Base-by-base conservation (phyloP, 768 basidiomycete species). In the Hirschioporus abietinus region DNA sequence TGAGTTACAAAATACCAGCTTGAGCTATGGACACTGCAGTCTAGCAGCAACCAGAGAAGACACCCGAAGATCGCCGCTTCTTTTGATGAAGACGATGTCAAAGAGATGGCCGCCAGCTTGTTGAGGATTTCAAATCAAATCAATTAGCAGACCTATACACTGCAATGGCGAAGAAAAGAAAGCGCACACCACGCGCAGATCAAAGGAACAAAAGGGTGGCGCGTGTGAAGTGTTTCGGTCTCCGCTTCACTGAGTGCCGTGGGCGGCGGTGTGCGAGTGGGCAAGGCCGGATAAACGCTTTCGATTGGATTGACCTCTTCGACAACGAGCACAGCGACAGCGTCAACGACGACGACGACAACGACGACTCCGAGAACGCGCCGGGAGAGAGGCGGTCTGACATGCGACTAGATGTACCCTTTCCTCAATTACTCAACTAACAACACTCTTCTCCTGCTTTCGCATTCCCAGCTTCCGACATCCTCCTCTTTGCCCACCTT, bases 381-480 rank as follows among this genome's bases (percentile, higher is more conserved):
- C 42, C 42, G 42, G 42, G 42, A 52, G 42, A 52, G 42, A 52
- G 42, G 42, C 42, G 42, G 42, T 3, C 5, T 52, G 42, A 52
- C 42, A 52, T 52, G 42, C 42, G 42, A 12, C 42, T 52, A 52
- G 42, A 52, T 52, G 42, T 5, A 52, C 42, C 20, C 42, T 52
- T 52, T 52, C 42, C 42, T 52, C 42, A 12, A 52, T 20, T 52
- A 52, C 20, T 20, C 42, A 12, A 15, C 42, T 52, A 52, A 52
- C 42, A 52, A 52, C 20, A 52, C 12, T 52, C 12, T 10, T 52
- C 42, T 52, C 42, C 42, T 10, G 42, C 42, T 52, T 52, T 52
- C 42, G 42, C 42, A 52, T 52, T 52, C 42, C 42, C 42, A 52
- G 42, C 42, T 52, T 52, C 42, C 42, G 42, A 52, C 42, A 52